Conservation (phyloP, 139 green algal genomes). For the Yamagishiella unicocca region DNA sequence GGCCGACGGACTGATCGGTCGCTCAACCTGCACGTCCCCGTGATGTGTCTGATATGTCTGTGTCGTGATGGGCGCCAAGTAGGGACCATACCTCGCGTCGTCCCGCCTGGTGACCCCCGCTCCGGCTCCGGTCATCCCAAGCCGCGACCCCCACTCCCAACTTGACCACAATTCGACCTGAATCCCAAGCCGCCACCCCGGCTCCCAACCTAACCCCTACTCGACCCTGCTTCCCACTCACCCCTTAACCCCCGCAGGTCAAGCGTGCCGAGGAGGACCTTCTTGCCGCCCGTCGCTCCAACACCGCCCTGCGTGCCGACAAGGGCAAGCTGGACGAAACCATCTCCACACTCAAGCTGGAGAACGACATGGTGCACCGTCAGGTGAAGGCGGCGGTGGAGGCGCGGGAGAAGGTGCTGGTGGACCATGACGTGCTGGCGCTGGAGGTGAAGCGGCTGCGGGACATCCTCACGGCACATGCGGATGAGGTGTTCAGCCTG, state of each 20-base stretch:
- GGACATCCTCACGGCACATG: conserved; percentile 69
- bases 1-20: too few species aligned
- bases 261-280: conserved; percentile 85
- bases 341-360: conserved; percentile 78
- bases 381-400: conserved; percentile 58
- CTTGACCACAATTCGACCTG: too few species aligned
- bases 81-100: too few species aligned
- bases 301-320: conserved; percentile 47
- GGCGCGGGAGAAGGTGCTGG: conserved; percentile 84
- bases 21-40: too few species aligned
- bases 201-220: too few species aligned
- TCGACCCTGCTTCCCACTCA: not conserved
- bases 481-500: conserved; percentile 81
- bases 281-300: conserved; percentile 53
- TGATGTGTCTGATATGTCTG: too few species aligned
- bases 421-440: conserved; percentile 86
- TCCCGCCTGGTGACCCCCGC: too few species aligned
- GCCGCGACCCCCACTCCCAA: too few species aligned
- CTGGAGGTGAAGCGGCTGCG: conserved; percentile 84
- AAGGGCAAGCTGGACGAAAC: conserved; percentile 66
- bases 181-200: too few species aligned
- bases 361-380: conserved; percentile 71
- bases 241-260: conserved; percentile 59
- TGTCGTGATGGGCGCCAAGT: too few species aligned
- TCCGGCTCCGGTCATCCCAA: too few species aligned